Evolutionary conservation across 768 basidiomycete species (phyloP), one percentile per base, ranked within the genome.

Genomic region (Phanerochaete sordida): DNA sequence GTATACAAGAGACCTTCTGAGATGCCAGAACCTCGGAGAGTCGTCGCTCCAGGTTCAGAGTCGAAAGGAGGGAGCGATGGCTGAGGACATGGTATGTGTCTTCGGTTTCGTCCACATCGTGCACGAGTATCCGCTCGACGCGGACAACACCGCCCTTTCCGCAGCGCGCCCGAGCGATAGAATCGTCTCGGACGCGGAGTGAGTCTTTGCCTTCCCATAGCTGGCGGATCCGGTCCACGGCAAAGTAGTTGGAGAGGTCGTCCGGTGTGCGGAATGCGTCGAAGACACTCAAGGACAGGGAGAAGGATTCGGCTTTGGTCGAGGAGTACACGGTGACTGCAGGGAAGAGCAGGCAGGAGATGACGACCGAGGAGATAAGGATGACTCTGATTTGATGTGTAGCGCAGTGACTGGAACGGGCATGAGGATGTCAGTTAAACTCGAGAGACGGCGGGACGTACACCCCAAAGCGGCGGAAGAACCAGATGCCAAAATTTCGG

Each of bases 371-470:
- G 23, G 90, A 94, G 62, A 93, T 86, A 65, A 95, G 82, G 70
- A 95, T 91, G 51, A 95, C 85, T 56, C 91, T 86, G 57, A 92
- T 91, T 73, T 94, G 93, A 73, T 94, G 91, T 1, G 88, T 91
- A 62, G 93, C 91, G 68, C 92, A 93, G 70, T 94, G 92, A 59
- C 92, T 94, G 66, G 13, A 61, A 28, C 24, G 8, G 49, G 47
- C 21, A 48, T 26, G 47, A 48, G 19, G 13, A 26, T 24, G 16
- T 23, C 23, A 43, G 39, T 44, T 27, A 27, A 28, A n/a, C 12
- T 39, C 15, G 31, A 13, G 31, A 57, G 45, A 31, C 58, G 27
- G 48, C 13, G 23, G 33, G 54, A 84, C 91, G 70, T 74, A 92
- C 91, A 93, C 77, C 75, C 91, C 91, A 69, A 93, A 91, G 52